These are phyloP conservation scores for Candida rishiriensis DNA, from an alignment of 805 yeast genomes.

Conservation along the genomic window DNA sequence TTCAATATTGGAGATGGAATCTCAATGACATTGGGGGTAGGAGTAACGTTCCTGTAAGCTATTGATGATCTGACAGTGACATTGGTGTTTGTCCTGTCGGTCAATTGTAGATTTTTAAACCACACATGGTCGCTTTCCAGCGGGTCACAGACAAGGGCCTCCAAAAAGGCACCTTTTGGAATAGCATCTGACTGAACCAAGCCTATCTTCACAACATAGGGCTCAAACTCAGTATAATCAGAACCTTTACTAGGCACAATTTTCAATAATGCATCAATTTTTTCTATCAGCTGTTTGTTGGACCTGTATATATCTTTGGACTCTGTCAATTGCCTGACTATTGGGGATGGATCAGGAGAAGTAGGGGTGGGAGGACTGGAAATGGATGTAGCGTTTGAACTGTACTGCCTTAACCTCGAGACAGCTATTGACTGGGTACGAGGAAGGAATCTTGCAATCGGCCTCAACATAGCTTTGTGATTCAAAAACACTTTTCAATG, in stretches of 20 bases:
- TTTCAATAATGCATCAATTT: conserved; percentile 12
- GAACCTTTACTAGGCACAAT: conserved; percentile 8
- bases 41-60: conserved; percentile 1
- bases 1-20: conserved; percentile 28
- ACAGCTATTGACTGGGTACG: no score
- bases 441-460: no score
- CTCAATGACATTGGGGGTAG: conserved; percentile 11
- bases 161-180: conserved; percentile 19
- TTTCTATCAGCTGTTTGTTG: conserved; percentile 7
- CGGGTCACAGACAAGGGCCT: conserved; percentile 28
- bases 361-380: no score
- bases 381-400: no score
- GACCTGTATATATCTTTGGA: conserved; percentile 11
- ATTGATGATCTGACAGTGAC: conserved; percentile 9
- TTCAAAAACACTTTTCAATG: no score
- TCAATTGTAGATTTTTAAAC: conserved; percentile 9
- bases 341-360: background rate
- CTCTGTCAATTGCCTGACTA: conserved; percentile 8
- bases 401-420: no score
- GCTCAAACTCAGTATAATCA: conserved; percentile 12
- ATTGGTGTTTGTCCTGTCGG: conserved; percentile 7
- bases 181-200: conserved; percentile 20
- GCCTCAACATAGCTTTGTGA: no score
- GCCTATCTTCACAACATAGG: conserved; percentile 25
- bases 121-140: conserved; percentile 21